Evolutionary conservation across 2,329 filamentous ascomycete species (phyloP).

Genomic region (Pseudogymnoascus pannorum): DNA sequence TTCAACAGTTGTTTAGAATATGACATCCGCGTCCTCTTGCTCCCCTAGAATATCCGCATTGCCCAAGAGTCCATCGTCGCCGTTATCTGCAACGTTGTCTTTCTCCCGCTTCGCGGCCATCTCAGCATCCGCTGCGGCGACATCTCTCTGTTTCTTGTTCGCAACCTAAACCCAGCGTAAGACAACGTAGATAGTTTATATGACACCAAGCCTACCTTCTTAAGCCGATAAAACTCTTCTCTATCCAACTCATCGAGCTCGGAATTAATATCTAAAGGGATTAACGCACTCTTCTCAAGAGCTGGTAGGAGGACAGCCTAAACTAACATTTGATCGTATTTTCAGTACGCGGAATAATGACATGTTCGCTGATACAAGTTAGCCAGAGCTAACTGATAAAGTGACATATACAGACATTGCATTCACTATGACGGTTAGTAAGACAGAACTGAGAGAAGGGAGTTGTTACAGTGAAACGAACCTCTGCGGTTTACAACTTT

Average conservation of each 20-base stretch:
- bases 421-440: conserved; percentile 57
- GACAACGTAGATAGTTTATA: neutral
- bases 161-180: conserved; percentile 46
- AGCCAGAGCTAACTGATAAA: neutral
- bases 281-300: conserved; percentile 15
- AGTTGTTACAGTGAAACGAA: conserved; percentile 34
- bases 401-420: conserved; percentile 62
- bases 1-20: conserved; percentile 50
- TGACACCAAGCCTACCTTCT: conserved; percentile 53
- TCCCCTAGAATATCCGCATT: conserved; percentile 63
- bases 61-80: conserved; percentile 35
- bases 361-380: conserved; percentile 58
- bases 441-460: neutral
- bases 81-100: conserved; percentile 33
- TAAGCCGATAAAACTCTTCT: conserved; percentile 95
- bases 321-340: conserved; percentile 93
- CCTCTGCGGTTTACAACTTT: conserved; percentile 97
- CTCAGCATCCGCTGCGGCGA: conserved; percentile 63
- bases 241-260: conserved; percentile 95
- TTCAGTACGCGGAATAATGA: conserved; percentile 95
- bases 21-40: conserved; percentile 76
- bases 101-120: conserved; percentile 64
- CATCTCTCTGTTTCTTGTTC: conserved; percentile 74
- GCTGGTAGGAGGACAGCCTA: neutral
- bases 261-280: conserved; percentile 77